Base-by-base conservation (phyloP, 352 stramenopile species). In the Globisporangium barbulae region DNA sequence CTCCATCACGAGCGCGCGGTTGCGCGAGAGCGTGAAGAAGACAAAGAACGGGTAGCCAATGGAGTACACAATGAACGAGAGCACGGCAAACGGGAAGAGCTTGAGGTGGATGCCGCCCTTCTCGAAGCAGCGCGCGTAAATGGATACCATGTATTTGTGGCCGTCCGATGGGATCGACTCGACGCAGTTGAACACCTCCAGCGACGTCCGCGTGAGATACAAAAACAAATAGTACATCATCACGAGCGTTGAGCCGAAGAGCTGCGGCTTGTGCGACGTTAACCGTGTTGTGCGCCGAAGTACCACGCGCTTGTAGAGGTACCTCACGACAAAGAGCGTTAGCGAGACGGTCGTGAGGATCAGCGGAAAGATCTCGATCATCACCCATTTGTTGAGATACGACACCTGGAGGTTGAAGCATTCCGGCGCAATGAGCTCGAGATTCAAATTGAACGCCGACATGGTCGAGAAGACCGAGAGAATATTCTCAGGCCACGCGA, bases 151-250 rank as follows among this genome's bases (percentile, higher is more conserved):
- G 76, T 94, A 93, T 39, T 76, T 65, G 37, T 85, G 73, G 13
- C 83, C 85, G 60, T 94, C 78, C 0, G 74, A 70, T 10, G 82
- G 82, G 53, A 89, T 87, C 4, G 81, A 82, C 30, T 70, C 55
- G 28, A 85, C 74, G 52, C 85, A 94, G 65, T 94, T 92, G 70
- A 92, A 94, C 5, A 92, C 60, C 65, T 90, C 85, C 39, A 93
- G 70, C 6, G 82, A 89, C 54, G 79, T 90, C 45, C 76, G 70
- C 15, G 83, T 94, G 13, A 94, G 68, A 58, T 91, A 91, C 7
- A 94, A 50, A 61, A 90, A 94, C 25, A 91, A 61, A 54, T 90
- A 90, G 65, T 93, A 94, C 76, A 93, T 88, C 80, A 93, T 93
- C 58, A 89, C 78, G 21, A 91, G 68, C 45, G 78, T 88, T 8